Conservation (phyloP, 495 filamentous ascomycete genomes). For the Daldinia loculata region DNA sequence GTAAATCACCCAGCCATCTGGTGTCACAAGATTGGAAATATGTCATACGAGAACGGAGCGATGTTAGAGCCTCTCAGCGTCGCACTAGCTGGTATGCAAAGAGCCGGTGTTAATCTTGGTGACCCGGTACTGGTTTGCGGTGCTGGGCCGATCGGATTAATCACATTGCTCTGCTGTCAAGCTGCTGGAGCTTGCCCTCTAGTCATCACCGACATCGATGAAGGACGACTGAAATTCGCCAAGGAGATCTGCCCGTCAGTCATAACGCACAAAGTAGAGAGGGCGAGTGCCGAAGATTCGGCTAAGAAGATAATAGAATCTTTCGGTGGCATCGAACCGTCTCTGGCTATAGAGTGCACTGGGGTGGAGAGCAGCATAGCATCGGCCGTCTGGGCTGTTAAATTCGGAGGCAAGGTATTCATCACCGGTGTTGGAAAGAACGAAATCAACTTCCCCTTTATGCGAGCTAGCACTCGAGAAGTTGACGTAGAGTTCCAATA, state of each 20-base stretch:
- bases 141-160: slow-evolving; percentile 89
- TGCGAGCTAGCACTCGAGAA: slow-evolving; percentile 87
- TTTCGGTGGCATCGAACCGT: slow-evolving; percentile 76
- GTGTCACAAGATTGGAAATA: slow-evolving; percentile 91
- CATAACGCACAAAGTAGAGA: slow-evolving; percentile 79
- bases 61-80: slow-evolving; percentile 88
- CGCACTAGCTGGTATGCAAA: slow-evolving; percentile 82
- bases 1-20: slow-evolving; percentile 90
- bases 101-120: slow-evolving; percentile 78
- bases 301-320: slow-evolving; percentile 70
- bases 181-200: slow-evolving; percentile 87
- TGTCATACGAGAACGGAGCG: slow-evolving; percentile 89
- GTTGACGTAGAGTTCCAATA: slow-evolving; percentile 97
- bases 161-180: slow-evolving; percentile 79
- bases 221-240: slow-evolving; percentile 81
- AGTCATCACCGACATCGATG: slow-evolving; percentile 92
- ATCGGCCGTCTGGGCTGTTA: slow-evolving; percentile 84
- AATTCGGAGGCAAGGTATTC: slow-evolving; percentile 94
- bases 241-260: slow-evolving; percentile 77
- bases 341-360: slow-evolving; percentile 85
- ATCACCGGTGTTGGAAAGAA: slow-evolving; percentile 93
- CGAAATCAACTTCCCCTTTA: slow-evolving; percentile 93
- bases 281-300: slow-evolving; percentile 72
- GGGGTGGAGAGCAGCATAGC: slow-evolving; percentile 89
- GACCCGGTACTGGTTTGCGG: slow-evolving; percentile 88